Evolutionary conservation across 495 filamentous ascomycete genomes (phyloP), one percentile per base, ranked within the genome.

Genomic region (Penicillium crystallinum): DNA sequence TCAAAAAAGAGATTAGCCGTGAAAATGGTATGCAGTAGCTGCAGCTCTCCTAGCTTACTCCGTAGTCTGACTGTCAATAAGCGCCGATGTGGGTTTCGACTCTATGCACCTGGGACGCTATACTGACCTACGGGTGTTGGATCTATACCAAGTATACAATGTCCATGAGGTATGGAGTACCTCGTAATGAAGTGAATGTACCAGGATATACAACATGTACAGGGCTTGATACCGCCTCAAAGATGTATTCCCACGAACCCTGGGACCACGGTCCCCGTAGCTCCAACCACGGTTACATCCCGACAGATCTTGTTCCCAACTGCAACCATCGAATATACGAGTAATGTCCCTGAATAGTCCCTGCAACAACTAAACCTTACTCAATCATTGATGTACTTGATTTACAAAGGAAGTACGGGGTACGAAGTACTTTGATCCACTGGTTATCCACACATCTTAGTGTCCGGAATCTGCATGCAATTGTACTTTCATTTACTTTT

Each of bases 331-430:
- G 19, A 42, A 23, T 36, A 12, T 25, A 46, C 14, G 31, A 35
- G 18, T 46, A 25, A 36, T 46, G 31, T 46, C 5, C 44, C 44
- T 46, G 44, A 25, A 35, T 33, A 46, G 41, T 29, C 25, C 41
- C 38, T 41, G 38, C 38, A 41, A 41, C 21, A n/a, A 41, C 38
- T 30, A 44, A 44, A 30, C 41, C 41, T 44, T 44, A 44, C 41
- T 19, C 41, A 29, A 43, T 8, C 23, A 23, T 43, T 15, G 22
- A 42, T 39, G 23, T 27, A 42, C 23, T 41, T 14, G 14, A 42
- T 42, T 11, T 19, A n/a, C n/a, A n/a, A n/a, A n/a, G n/a, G n/a
- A n/a, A n/a, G n/a, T 27, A 27, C 23, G 7, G 3, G 23, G 23
- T 27, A 27, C 23, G 3, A 3, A 3, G 23, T 27, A 27, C n/a